phyloP scores from a whole-genome alignment of 306 rosid genomes.

The Inga leiocalycina region DNA sequence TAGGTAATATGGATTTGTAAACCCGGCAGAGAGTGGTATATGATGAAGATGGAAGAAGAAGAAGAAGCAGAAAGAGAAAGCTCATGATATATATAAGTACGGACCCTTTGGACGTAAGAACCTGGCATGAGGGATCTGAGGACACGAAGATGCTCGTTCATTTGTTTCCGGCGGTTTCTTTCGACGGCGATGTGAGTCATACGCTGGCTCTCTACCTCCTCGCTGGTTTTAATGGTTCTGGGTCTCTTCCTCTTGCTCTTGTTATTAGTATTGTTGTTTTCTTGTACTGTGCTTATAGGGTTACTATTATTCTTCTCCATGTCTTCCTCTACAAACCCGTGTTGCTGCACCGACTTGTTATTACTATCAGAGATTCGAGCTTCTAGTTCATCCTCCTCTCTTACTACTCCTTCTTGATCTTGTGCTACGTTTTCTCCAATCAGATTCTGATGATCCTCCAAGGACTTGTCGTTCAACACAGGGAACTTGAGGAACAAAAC shows the following conservation, averaged over 20 bases:
- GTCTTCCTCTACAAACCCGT: not conserved
- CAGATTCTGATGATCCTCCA: slow-evolving; percentile 50
- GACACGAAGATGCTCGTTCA: slow-evolving; percentile 97
- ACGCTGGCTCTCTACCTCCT: slow-evolving; percentile 92
- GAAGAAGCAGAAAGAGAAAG: too few relatives aligned
- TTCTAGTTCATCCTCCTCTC: not conserved
- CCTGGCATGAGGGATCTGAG: slow-evolving; percentile 97
- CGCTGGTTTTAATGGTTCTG: slow-evolving; percentile 69
- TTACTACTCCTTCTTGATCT: not conserved
- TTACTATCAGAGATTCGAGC: not conserved
- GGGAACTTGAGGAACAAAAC: slow-evolving; percentile 92
- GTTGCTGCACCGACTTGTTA: not conserved
- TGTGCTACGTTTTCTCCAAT: slow-evolving; percentile 5
- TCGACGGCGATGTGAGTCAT: slow-evolving; percentile 97
- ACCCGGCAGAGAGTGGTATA: not conserved
- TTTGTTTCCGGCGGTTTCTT: slow-evolving; percentile 88
- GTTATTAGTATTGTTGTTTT: slow-evolving; percentile 46
- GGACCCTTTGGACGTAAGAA: slow-evolving; percentile 90
- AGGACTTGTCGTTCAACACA: slow-evolving; percentile 61
- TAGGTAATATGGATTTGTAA: not conserved
- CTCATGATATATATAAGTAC: not conserved
- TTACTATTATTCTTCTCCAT: slow-evolving; percentile 41
- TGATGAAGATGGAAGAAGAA: too few relatives aligned
- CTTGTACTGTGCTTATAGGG: slow-evolving; percentile 25
- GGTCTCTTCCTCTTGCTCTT: slow-evolving; percentile 81